These are phyloP conservation scores for Phaseolus coccineus DNA, from an alignment of 331 rosid species.

Conservation along the genomic window DNA sequence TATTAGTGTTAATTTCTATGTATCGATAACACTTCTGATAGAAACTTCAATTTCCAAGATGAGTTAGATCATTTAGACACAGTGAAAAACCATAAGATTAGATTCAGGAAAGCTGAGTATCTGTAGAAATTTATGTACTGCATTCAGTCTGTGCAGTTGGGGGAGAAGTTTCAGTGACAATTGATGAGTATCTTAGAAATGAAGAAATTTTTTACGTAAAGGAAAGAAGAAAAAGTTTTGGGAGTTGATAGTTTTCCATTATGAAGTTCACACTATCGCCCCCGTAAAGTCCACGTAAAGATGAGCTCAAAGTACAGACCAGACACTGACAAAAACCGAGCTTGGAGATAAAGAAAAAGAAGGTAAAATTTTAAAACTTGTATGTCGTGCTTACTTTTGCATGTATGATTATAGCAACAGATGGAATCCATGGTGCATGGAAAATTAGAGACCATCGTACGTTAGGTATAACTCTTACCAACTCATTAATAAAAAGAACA, in stretches of 20 bases:
- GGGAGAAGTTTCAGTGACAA: not conserved
- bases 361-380: not conserved
- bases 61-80: not conserved
- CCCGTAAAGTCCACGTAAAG: not conserved
- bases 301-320: conserved; percentile 14
- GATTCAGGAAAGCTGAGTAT: not conserved
- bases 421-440: conserved; percentile 1
- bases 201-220: too few relatives aligned
- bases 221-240: not conserved
- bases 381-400: not conserved
- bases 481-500: conserved; percentile 43
- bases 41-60: not conserved
- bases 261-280: not conserved
- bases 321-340: not conserved
- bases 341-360: conserved; percentile 4
- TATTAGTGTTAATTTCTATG: too few relatives aligned
- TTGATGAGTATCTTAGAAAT: not conserved
- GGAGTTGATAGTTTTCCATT: not conserved
- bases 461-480: conserved; percentile 39
- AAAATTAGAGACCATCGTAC: conserved; percentile 51
- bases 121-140: not conserved
- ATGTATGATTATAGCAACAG: not conserved
- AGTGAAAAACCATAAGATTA: not conserved
- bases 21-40: not conserved
- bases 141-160: not conserved